Base-by-base conservation (phyloP, 2,329 filamentous ascomycete genomes). In the Aciculosporium take region DNA sequence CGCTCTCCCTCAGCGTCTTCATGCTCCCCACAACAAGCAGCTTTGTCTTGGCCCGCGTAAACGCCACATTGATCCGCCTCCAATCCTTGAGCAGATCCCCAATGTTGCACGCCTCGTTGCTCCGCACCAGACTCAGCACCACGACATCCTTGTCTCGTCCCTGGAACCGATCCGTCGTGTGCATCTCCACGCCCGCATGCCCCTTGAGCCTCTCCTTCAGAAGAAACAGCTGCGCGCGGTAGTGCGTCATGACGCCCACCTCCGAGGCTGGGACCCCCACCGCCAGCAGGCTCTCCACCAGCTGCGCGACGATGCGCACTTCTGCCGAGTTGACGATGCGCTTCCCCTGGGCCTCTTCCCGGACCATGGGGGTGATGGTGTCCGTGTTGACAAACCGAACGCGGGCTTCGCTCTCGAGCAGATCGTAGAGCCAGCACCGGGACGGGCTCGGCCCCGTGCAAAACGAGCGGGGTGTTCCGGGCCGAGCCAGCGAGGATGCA, bases 101-200 rank as follows among this genome's bases (percentile, higher is more conserved):
- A n/a, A 98, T 88, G 38, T 73, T 76, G 47, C 79, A 76, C 1
- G 74, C 72, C 18, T 88, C 79, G 53, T 98, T 98, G 57, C 79
- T 89, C 24, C 91, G 76, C 12, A 96, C 91, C 24, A 94, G 79
- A 42, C 78, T 85, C 7, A 98, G 72, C 12, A 98, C 76, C 1
- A 96, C 75, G 3, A 94, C 80, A 55, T 94, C 87, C 57, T 98
- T 98, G 62, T 98, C 91, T 8, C 91, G 76, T 6, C 91, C 91
- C 58, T 98, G 91, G 60, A 94, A 98, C 34, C 89, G 86, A 62
- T 98, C 91, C 3, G 91, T 88, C 0, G 91, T 96, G 61, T 98
- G 87, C 72, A 96, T 87, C 61, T 98, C 91, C 1, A 98, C 78
- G 2, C 74, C 73, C 0, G 68, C 43, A 50, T 69, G 61, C 32